Evolutionary conservation across 2,329 filamentous ascomycete genomes (phyloP).

Genomic region (Xenosphaeropsis pyriputrescens): DNA sequence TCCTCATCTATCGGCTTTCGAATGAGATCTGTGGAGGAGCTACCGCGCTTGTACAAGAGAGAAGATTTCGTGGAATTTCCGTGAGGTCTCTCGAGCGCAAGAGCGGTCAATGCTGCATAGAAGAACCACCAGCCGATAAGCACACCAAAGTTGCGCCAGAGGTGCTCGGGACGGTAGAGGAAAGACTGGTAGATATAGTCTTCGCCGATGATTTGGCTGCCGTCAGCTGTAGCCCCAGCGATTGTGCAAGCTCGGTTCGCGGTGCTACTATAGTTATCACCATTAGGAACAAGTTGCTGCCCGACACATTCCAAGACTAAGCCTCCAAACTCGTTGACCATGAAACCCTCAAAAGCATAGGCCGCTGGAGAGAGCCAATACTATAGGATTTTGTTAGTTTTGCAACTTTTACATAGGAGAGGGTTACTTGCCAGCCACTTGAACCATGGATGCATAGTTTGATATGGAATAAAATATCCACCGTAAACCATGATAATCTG

Average conservation of each 20-base stretch:
- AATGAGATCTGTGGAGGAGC: conserved; percentile 38
- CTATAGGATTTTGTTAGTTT: too few species aligned
- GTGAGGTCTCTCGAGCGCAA: conserved; percentile 22
- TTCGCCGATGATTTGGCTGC: conserved; percentile 37
- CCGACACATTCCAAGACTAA: conserved; percentile 33
- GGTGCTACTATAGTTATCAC: conserved; percentile 26
- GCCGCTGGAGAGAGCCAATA: conserved; percentile 49
- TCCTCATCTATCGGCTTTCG: conserved; percentile 42
- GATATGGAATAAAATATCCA: conserved; percentile 45
- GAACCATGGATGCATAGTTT: conserved; percentile 45
- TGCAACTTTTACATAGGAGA: too few species aligned
- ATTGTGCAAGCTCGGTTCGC: conserved; percentile 37
- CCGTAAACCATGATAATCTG: conserved; percentile 39
- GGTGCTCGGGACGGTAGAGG: conserved; percentile 38
- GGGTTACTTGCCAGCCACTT: conserved; percentile 31
- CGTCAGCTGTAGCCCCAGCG: conserved; percentile 38
- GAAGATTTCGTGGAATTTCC: conserved; percentile 35
- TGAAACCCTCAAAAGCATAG: conserved; percentile 52
- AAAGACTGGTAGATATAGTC: conserved; percentile 36
- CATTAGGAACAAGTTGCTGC: conserved; percentile 30
- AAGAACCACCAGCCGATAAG: conserved; percentile 32
- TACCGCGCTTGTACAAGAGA: conserved; percentile 41
- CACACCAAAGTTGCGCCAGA: conserved; percentile 51
- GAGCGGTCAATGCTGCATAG: conserved; percentile 27
- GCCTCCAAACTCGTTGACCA: conserved; percentile 54